These are phyloP conservation scores for Leptoxyphium fumago DNA, from an alignment of 2,329 filamentous ascomycete species.

Conservation along the genomic window DNA sequence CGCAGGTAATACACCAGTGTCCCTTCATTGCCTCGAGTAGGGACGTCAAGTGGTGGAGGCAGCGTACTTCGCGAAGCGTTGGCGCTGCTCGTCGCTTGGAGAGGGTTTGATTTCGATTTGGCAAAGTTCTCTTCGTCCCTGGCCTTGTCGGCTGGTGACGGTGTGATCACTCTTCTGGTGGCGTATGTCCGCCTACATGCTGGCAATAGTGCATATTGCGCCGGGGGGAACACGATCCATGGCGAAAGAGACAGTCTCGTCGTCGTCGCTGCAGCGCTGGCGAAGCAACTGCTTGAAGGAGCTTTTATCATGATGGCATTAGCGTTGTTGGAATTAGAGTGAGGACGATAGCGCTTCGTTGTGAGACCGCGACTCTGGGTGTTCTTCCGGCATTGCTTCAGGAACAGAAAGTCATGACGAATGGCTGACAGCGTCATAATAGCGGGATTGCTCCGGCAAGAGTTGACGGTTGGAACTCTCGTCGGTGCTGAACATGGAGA, in stretches of 20 bases:
- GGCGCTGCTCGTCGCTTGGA: constrained; percentile 36
- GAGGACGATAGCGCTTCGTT: too few species aligned
- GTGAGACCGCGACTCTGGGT: too few species aligned
- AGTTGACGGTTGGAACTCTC: too few species aligned
- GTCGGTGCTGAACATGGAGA: too few species aligned
- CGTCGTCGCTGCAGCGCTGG: constrained; percentile 1
- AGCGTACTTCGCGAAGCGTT: constrained; percentile 64
- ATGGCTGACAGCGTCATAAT: too few species aligned
- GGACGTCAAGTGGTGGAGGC: constrained; percentile 53
- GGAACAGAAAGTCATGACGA: too few species aligned
- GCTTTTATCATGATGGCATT: too few species aligned
- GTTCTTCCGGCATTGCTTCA: too few species aligned
- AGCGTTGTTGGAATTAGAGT: too few species aligned
- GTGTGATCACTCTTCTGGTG: background rate
- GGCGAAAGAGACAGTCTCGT: background rate
- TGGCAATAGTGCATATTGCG: background rate
- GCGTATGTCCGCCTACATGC: background rate
- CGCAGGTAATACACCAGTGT: constrained; percentile 40
- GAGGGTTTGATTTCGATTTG: constrained; percentile 2
- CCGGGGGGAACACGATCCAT: background rate
- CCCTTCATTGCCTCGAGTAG: constrained; percentile 35
- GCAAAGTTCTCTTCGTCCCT: background rate
- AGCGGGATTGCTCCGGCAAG: too few species aligned
- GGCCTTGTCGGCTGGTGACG: background rate
- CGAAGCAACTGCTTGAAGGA: too few species aligned